Conservation (phyloP, 192 early-diverging fungal species). For the Podila verticillata region DNA sequence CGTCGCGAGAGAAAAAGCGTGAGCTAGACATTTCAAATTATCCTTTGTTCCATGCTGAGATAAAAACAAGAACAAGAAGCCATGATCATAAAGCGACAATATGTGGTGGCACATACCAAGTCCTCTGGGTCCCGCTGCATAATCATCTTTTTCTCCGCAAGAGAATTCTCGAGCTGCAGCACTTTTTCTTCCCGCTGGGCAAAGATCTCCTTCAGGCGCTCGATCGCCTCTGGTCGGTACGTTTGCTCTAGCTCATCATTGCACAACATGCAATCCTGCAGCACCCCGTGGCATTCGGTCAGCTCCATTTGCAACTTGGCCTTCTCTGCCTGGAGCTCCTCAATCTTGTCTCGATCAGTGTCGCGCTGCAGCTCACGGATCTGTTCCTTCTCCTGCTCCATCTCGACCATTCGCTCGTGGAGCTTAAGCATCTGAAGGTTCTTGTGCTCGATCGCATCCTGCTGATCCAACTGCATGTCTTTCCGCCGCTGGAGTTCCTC, state of each 20-base stretch:
- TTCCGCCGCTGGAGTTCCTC: background rate
- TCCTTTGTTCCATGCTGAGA: too few species aligned
- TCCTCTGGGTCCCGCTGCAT: background rate
- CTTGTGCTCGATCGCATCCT: background rate
- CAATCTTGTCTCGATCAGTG: constrained; percentile 17
- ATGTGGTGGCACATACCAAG: background rate
- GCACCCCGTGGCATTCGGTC: background rate
- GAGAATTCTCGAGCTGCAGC: background rate
- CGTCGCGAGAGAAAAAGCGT: background rate
- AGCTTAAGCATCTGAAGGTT: background rate
- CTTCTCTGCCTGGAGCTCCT: constrained; percentile 4
- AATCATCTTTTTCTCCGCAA: constrained; percentile 4
- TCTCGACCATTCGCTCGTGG: background rate
- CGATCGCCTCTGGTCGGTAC: background rate
- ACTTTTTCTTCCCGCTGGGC: background rate
- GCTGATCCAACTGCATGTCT: background rate
- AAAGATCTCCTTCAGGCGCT: background rate
- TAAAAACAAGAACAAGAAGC: too few species aligned
- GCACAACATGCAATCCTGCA: background rate
- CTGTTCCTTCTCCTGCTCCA: constrained; percentile 3
- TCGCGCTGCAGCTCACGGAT: background rate
- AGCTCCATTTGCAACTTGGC: background rate
- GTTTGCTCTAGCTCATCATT: background rate
- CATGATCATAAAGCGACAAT: background rate
- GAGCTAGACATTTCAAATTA: background rate